Evolutionary conservation across 306 rosid species (phyloP), one percentile per base, ranked within the genome.

Genomic region (Citrullus amarus): DNA sequence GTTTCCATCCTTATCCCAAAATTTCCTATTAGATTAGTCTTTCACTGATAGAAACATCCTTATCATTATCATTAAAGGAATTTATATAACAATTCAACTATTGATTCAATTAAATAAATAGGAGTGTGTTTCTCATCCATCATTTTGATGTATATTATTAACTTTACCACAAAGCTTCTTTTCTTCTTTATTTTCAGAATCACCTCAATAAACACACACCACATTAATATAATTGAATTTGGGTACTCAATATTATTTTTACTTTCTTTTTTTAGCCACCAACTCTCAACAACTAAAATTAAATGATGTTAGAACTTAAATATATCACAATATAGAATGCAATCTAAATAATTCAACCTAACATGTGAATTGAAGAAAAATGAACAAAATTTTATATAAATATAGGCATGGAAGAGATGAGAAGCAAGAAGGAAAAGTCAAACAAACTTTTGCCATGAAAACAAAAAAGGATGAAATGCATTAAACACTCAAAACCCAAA

Each of bases 351-450:
- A 41, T 41, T 68, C 54, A 43, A 68, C 51, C 53, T n/a, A 68
- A 68, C 74, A 67, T n/a, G 74, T 39, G 74, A 39, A 68, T 51
- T 20, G 34, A 68, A 43, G 54, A 68, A 68, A 68, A 68, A 68
- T 2, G 4, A n/a, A 68, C 54, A 67, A 67, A 10, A 9, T 4
- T 53, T 67, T 18, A n/a, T 20, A 70, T 68, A 18, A 39, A 41
- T 66, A 68, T 41, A 48, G 20, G 56, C 38, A 71, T 22, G 36
- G 76, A 25, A 46, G 39, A 71, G 15, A 14, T 44, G 39, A 71
- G 76, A 71, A 71, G 58, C 38, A 46, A 71, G 34, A 71, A 71
- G 58, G 9, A 71, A 25, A 71, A 71, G 76, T 71, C 58, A 71
- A 71, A 71, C 54, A 68, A 48, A 71, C 14, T 0, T 6, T 22